Percentiles rank a stretch among this genome's conserved stretches.
These are phyloP conservation scores for Coemansia sp. DNA, from an alignment of 192 early-diverging fungal species.

Conservation along the genomic window DNA sequence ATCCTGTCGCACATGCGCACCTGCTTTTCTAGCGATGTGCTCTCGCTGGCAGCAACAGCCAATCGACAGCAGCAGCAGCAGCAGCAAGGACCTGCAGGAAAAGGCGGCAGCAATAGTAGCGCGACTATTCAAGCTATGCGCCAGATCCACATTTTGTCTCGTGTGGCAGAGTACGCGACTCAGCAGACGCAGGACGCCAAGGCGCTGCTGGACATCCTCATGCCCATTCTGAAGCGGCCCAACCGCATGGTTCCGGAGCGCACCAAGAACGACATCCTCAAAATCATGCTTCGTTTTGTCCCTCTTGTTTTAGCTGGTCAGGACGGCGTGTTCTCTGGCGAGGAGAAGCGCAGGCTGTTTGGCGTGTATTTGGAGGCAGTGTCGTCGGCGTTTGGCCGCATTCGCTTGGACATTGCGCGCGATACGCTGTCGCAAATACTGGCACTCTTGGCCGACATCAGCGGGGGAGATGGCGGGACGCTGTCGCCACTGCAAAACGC, in stretches of 20 bases:
- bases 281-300: conserved; percentile 74
- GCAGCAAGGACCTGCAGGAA: conserved; percentile 22
- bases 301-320: conserved; percentile 57
- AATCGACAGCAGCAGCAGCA: no score
- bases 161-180: conserved; percentile 68
- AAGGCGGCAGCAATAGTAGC: conserved; percentile 30
- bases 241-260: conserved; percentile 67
- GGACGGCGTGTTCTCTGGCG: background rate
- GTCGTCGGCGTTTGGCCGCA: conserved; percentile 65
- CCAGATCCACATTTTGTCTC: conserved; percentile 75
- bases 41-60: background rate
- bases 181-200: conserved; percentile 60
- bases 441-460: conserved; percentile 58
- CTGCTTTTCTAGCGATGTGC: conserved; percentile 23
- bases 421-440: conserved; percentile 61
- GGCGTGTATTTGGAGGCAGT: conserved; percentile 61
- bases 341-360: conserved; percentile 34
- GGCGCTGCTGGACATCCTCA: conserved; percentile 69
- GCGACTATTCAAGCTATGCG: conserved; percentile 60
- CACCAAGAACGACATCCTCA: conserved; percentile 79
- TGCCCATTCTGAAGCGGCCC: conserved; percentile 76
- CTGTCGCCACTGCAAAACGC: conserved; percentile 48
- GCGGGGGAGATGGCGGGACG: background rate
- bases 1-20: conserved; percentile 42
- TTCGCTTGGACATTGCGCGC: conserved; percentile 64